Evolutionary conservation across 805 yeast genomes (phyloP), one percentile per base, ranked within the genome.

Genomic region (Ogataea haglerorum): DNA sequence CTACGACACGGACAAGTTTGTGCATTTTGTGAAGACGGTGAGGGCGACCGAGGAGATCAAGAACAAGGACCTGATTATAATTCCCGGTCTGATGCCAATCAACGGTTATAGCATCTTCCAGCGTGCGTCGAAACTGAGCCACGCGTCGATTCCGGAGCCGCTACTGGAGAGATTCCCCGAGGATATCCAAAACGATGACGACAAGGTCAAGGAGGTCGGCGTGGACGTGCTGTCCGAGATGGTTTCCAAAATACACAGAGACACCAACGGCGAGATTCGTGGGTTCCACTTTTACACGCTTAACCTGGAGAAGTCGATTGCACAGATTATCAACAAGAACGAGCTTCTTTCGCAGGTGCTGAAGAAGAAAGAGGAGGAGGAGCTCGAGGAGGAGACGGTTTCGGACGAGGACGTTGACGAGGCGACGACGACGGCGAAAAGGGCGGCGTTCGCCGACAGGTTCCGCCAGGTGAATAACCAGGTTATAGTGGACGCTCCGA

Each of bases 211-310:
- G 59, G 73, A 76, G 15, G 70, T 87, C 35, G 97, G 97, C 57
- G 87, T 90, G n/a, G 77, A 82, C 13, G 65, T 86, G 8, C 49
- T 90, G 42, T 69, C 74, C 17, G 78, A 82, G 17, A 79, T 87
- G 40, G 74, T 90, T 30, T 70, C 76, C 22, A 67, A 70, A 38
- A 72, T 89, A 19, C 70, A 75, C 52, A 50, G 63, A 2, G 68
- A 71, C 34, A 76, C 89, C 0, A 57, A 70, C 18, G 76, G 78
- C 10, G 66, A 81, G 34, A 68, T 84, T n/a, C 77, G 76, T 46
- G 95, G 96, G 2, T 83, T 85, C 67, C 99, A 93, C 61, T 89
- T 93, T 62, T 93, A 91, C 60, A 85, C 96, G 0, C 73, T 93
- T 51, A 93, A 93, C 59, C 72, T 93, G 58, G 99, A 93, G 62